Base-by-base conservation (phyloP, 768 basidiomycete species). In the Hypsizygus marmoreus region DNA sequence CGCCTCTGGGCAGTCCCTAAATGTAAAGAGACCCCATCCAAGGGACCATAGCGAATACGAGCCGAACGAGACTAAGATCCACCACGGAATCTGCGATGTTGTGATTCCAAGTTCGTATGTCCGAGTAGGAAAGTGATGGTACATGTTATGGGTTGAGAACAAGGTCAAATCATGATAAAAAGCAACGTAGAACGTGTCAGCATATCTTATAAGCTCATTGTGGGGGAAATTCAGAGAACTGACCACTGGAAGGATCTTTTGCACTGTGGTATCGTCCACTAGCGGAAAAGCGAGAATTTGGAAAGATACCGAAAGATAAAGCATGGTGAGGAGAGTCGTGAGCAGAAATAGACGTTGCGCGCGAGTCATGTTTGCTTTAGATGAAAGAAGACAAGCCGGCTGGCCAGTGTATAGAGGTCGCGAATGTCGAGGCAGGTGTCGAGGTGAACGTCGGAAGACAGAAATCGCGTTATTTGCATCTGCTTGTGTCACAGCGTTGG, bases 1-100 rank as follows among this genome's bases (percentile, higher is more conserved):
- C 4, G 89, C 88, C 53, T 91, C 87, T 30, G 87, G 84, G 60
- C 87, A 88, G 54, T 91, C 89, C 55, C 79, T 69, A 56, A 89
- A 86, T 2, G 82, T 82, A 53, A 81, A 76, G 33, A 91, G 58
- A 2, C 88, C 89, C 75, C 80, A 79, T 9, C 90, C 88, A 14
- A 91, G 78, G 8, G 83, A 86, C 68, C 81, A 81, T 8, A 91
- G 76, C 13, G 85, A 85, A 61, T 88, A 91, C 1, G 88, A 81
- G 10, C 90, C 90, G 52, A 89, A 89, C 1, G 84, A 71, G 2
- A 91, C 83, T 10, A 91, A 75, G 7, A 88, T 58, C 88, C 88
- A 91, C 84, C 86, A 92, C 2, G 89, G 88, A 23, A 91, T 63
- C 89, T 90, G 45, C 13, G 34, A 19, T 22, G 13, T n/a, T 16